Percentiles rank a stretch among this genome's conserved stretches.
Evolutionary conservation across 2,329 filamentous ascomycete genomes (phyloP).

Genomic region (Huntiella savannae): DNA sequence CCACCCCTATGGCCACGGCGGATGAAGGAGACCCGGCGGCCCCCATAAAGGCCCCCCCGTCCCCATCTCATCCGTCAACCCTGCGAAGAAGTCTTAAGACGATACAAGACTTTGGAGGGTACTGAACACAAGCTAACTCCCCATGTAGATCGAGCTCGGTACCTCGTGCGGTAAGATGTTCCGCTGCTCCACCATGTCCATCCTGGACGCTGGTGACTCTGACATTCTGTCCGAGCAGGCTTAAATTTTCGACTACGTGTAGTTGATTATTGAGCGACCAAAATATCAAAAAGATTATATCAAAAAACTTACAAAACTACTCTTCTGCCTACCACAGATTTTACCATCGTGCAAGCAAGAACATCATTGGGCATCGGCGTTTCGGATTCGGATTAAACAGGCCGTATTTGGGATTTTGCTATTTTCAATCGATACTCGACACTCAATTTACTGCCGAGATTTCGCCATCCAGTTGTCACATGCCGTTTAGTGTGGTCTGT

Average conservation of each 20-base stretch:
- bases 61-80: constrained; percentile 27
- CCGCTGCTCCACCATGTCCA: constrained; percentile 91
- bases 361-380: constrained; percentile 6
- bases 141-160: constrained; percentile 75
- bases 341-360: neutral
- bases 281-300: constrained; percentile 4
- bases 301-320: constrained; percentile 2
- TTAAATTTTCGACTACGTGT: constrained; percentile 9
- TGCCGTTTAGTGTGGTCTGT: too few relatives aligned
- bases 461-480: too few relatives aligned
- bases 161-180: constrained; percentile 98
- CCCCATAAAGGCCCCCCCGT: neutral
- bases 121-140: constrained; percentile 35
- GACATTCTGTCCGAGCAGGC: constrained; percentile 74
- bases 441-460: too few relatives aligned
- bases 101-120: constrained; percentile 70
- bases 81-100: constrained; percentile 70
- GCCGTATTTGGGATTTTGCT: neutral
- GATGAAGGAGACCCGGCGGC: constrained; percentile 18
- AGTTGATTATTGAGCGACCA: constrained; percentile 6
- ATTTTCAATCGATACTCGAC: constrained; percentile 3
- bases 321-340: neutral
- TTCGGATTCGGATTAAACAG: constrained; percentile 4
- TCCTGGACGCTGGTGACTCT: constrained; percentile 93
- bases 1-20: constrained; percentile 3